Base-by-base conservation (phyloP, 1,284 basidiomycete species). In the Psilocybe mexicana region DNA sequence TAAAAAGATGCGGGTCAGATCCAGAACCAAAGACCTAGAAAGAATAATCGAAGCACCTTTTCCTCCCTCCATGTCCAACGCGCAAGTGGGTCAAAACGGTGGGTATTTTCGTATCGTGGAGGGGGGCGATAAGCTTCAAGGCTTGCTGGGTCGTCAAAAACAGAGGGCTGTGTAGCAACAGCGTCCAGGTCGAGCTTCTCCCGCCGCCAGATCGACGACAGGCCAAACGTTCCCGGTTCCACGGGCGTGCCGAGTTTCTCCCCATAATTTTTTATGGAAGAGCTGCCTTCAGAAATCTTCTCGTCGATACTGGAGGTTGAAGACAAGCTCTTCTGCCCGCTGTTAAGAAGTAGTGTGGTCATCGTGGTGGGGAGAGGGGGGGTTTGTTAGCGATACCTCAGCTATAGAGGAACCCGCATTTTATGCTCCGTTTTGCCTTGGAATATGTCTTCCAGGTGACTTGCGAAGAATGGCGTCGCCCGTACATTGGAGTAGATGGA, bases 51-150 rank as follows among this genome's bases (percentile, higher is more conserved):
- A 67, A 74, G 26, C 59, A 81, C 81, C 67, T 76, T 76, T 69
- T 90, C 88, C 68, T 91, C 87, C 36, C 82, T 70, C 79, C 82
- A 86, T 7, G 87, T 90, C 88, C 88, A 91, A 6, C 87, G 78
- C 24, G 87, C 87, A 12, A 72, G 54, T 0, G 84, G 83, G 65
- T 91, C 85, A 64, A 90, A 90, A 5, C 84, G 76, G 67, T 87
- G 84, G 1, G 73, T 61, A 63, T 87, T 87, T 70, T 88, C 86
- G 63, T 84, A 88, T 44, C 74, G 64, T 2, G 77, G 71, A 33
- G 81, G 80, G 1, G 86, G 85, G 6, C 79, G 76, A 67, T 86
- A 87, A 24, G 76, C 71, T 62, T 84, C 77, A 1, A 83, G 69
- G 0, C 77, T 75, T 12, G 66, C 62, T 0, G 84, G 82, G 65